phyloP scores from a whole-genome alignment of 1,284 basidiomycete species.

The Anthracocystis panici-leucophaei region DNA sequence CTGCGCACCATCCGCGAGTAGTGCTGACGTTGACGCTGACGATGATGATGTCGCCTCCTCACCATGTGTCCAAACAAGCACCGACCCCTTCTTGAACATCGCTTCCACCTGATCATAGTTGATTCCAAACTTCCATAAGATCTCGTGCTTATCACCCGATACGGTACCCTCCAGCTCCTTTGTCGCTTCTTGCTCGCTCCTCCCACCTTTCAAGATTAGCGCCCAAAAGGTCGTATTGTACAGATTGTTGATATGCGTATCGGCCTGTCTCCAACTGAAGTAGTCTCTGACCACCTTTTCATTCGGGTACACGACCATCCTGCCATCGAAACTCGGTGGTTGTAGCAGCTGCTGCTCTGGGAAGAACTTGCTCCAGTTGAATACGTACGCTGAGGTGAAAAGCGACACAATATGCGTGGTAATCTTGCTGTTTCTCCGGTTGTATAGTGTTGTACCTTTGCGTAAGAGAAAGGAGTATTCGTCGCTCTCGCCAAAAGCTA shows the following conservation, averaged over 20 bases:
- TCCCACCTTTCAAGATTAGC: conserved; percentile 81
- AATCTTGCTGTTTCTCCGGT: conserved; percentile 84
- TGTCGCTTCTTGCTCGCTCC: conserved; percentile 84
- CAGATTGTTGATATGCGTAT: conserved; percentile 97
- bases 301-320: conserved; percentile 82
- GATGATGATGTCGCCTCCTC: not conserved
- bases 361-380: conserved; percentile 85
- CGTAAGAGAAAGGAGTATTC: conserved; percentile 94
- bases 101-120: conserved; percentile 86
- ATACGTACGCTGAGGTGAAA: conserved; percentile 93
- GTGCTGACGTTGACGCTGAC: not conserved
- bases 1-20: not conserved
- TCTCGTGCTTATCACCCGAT: conserved; percentile 89
- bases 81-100: conserved; percentile 86
- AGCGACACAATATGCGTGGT: conserved; percentile 86
- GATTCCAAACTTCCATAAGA: conserved; percentile 81
- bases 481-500: conserved; percentile 93
- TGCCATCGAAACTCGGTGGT: conserved; percentile 91
- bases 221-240: conserved; percentile 98
- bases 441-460: conserved; percentile 81
- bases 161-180: conserved; percentile 80
- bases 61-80: conserved; percentile 76
- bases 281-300: conserved; percentile 85
- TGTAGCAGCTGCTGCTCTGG: conserved; percentile 78
- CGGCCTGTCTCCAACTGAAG: conserved; percentile 93